Evolutionary conservation across 1,139 yeast species (phyloP), one percentile per base, ranked within the genome.

Genomic region (Saccharomyces hybrid): DNA sequence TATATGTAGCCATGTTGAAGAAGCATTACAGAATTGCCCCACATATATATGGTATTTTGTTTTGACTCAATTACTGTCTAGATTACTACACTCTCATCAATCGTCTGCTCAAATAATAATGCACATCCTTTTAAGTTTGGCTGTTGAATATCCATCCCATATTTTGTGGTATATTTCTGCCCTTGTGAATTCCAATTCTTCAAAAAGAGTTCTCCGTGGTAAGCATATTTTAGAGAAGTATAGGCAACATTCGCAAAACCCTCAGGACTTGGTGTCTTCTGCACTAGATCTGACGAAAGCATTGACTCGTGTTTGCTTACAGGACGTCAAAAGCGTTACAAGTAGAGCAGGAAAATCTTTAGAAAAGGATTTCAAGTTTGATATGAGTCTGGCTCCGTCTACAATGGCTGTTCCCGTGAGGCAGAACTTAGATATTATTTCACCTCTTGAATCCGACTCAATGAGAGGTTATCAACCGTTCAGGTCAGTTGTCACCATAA

Each of bases 141-240:
- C 86, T 0, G 70, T 74, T 41, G 77, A 80, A 32, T 93, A 89
- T 66, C 96, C 98, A 0, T 78, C 81, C 31, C 95, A 89, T 58
- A 82, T 93, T 29, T 73, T 93, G 16, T 95, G 98, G 96, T 85
- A 85, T 51, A 79, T 90, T 3, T 75, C 90, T 42, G 88, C 95
- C 0, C 86, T 88, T 59, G 74, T 79, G 4, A 82, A 83, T 57
- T 88, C 96, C 0, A 79, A 79, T n/a, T 85, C 84, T 51, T 63
- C 70, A 3, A 74, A 74, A 7, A 75, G 96, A 64, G 75, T 76
- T 20, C 71, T 73, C 13, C 72, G 84, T 57, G 91, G 84, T 8
- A 70, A 70, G 44, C 70, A 71, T 38, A 75, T 83, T 38, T 60
- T 78, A n/a, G 71, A 70, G 23, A 61, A 60, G 26, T 60, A 56